Percentiles rank a stretch among this genome's conserved stretches.
These are phyloP conservation scores for Suillus cothurnatus DNA, from an alignment of 768 basidiomycete species.

Conservation along the genomic window DNA sequence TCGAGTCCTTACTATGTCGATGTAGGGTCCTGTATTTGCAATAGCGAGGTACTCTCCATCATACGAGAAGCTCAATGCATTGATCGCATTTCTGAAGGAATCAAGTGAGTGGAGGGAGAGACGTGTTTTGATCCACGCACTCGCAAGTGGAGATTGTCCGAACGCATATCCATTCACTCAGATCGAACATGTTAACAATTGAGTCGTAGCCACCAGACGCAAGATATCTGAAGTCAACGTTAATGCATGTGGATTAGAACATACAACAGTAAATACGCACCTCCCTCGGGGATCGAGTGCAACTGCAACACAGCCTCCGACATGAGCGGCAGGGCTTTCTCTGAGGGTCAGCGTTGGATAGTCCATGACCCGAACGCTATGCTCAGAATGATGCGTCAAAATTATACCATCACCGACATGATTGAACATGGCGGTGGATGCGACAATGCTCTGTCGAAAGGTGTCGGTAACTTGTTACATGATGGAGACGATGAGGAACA, in stretches of 20 bases:
- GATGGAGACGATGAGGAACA: not conserved
- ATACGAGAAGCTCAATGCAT: constrained; percentile 74
- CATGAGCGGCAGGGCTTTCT: constrained; percentile 72
- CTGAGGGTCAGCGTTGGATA: constrained; percentile 62
- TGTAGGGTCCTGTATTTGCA: constrained; percentile 68
- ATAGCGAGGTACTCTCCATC: constrained; percentile 86
- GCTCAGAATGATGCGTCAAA: constrained; percentile 62
- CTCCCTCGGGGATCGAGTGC: constrained; percentile 81
- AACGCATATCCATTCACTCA: constrained; percentile 78
- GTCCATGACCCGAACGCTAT: constrained; percentile 67
- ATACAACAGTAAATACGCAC: constrained; percentile 32
- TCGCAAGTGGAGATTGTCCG: constrained; percentile 81
- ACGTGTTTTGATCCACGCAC: constrained; percentile 44
- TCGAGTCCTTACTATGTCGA: constrained; percentile 69
- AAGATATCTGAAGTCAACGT: constrained; percentile 52
- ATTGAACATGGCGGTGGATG: constrained; percentile 75
- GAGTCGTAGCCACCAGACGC: constrained; percentile 82
- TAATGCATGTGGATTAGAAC: not conserved
- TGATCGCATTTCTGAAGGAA: constrained; percentile 62
- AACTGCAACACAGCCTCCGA: constrained; percentile 76
- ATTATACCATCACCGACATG: constrained; percentile 74
- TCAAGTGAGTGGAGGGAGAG: not conserved
- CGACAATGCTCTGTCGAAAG: constrained; percentile 43
- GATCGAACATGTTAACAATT: constrained; percentile 80
- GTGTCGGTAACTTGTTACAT: not conserved